Evolutionary conservation across 805 yeast species (phyloP).

Genomic region (Saccharomyces eubayanus): DNA sequence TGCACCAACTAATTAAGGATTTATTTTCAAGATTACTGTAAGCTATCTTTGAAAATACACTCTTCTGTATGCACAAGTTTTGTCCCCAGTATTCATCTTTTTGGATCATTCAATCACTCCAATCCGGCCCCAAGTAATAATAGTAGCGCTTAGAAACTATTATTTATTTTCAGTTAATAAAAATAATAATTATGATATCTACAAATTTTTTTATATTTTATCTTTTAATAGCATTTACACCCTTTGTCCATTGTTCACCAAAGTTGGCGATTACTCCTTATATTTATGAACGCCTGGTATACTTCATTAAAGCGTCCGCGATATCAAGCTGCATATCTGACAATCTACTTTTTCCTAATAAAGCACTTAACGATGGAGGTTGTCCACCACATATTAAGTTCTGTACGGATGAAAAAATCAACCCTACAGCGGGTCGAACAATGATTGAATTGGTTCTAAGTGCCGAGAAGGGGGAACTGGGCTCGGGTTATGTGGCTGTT

Average conservation of each 20-base stretch:
- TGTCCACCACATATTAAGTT: constrained; percentile 28
- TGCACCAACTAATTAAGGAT: neutral
- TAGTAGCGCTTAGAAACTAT: neutral
- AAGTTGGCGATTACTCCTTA: constrained; percentile 5
- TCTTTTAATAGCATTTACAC: neutral
- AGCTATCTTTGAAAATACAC: neutral
- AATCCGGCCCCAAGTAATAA: neutral
- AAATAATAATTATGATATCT: neutral
- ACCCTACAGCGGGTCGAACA: constrained; percentile 26
- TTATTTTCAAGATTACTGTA: neutral
- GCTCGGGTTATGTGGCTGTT: constrained; percentile 47
- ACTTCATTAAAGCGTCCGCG: constrained; percentile 29
- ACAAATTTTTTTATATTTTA: neutral
- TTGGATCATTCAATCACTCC: neutral
- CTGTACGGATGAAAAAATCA: constrained; percentile 22
- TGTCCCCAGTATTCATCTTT: neutral
- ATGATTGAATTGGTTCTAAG: constrained; percentile 35
- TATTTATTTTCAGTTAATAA: neutral
- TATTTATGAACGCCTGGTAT: constrained; percentile 26
- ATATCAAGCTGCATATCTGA: constrained; percentile 31
- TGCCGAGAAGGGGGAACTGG: constrained; percentile 39
- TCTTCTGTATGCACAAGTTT: neutral
- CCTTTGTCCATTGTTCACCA: neutral
- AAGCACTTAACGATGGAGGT: constrained; percentile 24
- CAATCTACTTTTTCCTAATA: constrained; percentile 15